These are phyloP conservation scores for Mucor piriformis DNA, from an alignment of 371 early-diverging fungal species.

Conservation along the genomic window DNA sequence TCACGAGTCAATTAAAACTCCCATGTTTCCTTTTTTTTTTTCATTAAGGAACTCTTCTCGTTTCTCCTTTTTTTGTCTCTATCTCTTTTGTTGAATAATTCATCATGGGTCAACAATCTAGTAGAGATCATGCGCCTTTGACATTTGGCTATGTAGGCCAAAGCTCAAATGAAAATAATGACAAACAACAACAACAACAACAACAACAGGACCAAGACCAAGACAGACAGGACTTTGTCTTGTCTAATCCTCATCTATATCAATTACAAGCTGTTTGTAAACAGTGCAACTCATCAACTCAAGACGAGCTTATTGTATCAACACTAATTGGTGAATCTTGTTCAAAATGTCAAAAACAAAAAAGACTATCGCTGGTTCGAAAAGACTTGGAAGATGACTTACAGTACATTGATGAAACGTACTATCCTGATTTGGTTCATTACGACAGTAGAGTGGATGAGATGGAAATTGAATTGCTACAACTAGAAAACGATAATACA, in stretches of 20 bases:
- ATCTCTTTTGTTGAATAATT: neutral
- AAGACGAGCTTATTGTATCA: constrained; percentile 10
- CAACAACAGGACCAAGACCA: neutral
- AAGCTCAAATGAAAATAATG: neutral
- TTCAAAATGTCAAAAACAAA: constrained; percentile 21
- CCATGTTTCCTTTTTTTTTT: constrained; percentile 5
- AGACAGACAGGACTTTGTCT: constrained; percentile 21
- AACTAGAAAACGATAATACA: constrained; percentile 18
- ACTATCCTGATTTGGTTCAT: constrained; percentile 31
- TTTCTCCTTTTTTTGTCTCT: neutral
- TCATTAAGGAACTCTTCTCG: constrained; percentile 4
- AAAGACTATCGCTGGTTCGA: constrained; percentile 28
- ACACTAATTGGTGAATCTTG: constrained; percentile 15
- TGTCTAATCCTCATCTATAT: constrained; percentile 32
- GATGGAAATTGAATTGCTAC: constrained; percentile 23
- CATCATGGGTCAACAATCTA: constrained; percentile 30
- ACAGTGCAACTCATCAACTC: constrained; percentile 7
- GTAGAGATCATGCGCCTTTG: constrained; percentile 27
- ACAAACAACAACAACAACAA: neutral
- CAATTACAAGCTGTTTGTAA: constrained; percentile 24
- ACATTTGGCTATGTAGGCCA: constrained; percentile 32
- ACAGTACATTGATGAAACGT: constrained; percentile 36
- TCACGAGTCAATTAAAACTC: constrained; percentile 5
- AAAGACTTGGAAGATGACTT: constrained; percentile 32
- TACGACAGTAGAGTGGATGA: constrained; percentile 14